Evolutionary conservation across 2,329 filamentous ascomycete species (phyloP), one percentile per base, ranked within the genome.

Genomic region (Didymellaceae sp.): DNA sequence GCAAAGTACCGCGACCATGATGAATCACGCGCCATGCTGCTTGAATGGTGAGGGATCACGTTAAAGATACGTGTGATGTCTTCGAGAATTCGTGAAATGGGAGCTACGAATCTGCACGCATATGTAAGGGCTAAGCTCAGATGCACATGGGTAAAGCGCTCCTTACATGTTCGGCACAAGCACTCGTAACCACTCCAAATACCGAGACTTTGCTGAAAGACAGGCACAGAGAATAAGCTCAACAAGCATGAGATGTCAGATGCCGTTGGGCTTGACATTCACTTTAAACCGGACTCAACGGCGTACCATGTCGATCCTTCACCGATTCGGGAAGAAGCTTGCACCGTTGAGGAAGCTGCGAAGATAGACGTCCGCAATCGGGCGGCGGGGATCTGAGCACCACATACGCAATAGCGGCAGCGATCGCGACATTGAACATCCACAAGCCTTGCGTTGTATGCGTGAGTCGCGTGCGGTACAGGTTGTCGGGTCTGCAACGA

Each of bases 1-100:
- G 61, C 55, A 17, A 70, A 39, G 45, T 53, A 62, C 32, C 59
- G 59, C 31, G 44, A 54, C 24, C 64, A 34, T 40, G 52, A 28
- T 37, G 52, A 48, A 52, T 45, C 52, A 31, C 52, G 61, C 32
- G 59, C 52, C 67, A 71, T 71, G 40, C 30, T 45, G 41, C n/a
- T n/a, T n/a, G n/a, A n/a, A n/a, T n/a, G n/a, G n/a, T n/a, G n/a
- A n/a, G n/a, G n/a, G n/a, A n/a, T n/a, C n/a, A n/a, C n/a, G n/a
- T n/a, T n/a, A n/a, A n/a, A n/a, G n/a, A n/a, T n/a, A n/a, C n/a
- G n/a, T n/a, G n/a, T n/a, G n/a, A n/a, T n/a, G n/a, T n/a, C n/a
- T n/a, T n/a, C n/a, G n/a, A n/a, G n/a, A 28, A 28, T 8, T 9
- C 6, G 26, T 13, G 6, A 5, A 9, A 13, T 5, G 10, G n/a